A percentile compares a stretch with the other conserved stretches of the same genome.
Conservation (phyloP, 2,329 filamentous ascomycete species). For the Fusarium burgessii region DNA sequence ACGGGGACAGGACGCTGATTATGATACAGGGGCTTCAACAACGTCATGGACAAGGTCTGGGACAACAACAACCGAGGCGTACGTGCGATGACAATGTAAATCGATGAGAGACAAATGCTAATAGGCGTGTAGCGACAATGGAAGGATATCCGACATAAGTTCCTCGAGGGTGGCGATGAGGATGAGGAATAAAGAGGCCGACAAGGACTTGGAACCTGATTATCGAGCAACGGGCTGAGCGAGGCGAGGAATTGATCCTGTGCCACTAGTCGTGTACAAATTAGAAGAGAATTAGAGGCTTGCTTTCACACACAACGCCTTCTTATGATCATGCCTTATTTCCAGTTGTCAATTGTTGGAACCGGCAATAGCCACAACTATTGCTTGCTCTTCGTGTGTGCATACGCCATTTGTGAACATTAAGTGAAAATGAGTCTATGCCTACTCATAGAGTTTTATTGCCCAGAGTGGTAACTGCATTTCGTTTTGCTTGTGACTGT, state of each 20-base stretch:
- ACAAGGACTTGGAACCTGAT: constrained; percentile 16
- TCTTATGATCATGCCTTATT: constrained; percentile 30
- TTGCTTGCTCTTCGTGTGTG: neutral
- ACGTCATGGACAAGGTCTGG: constrained; percentile 86
- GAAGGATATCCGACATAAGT: constrained; percentile 97
- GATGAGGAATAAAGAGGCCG: constrained; percentile 43
- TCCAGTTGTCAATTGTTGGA: neutral
- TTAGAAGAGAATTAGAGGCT: constrained; percentile 48
- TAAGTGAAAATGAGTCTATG: neutral
- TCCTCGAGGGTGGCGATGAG: constrained; percentile 76
- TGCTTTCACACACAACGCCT: constrained; percentile 39
- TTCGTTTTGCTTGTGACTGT: neutral
- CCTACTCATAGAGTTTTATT: neutral
- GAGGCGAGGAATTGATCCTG: constrained; percentile 41
- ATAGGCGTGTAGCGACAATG: constrained; percentile 83
- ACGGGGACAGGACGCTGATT: constrained; percentile 49
- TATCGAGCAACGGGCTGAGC: constrained; percentile 33
- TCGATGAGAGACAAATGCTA: constrained; percentile 39
- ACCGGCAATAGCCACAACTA: neutral
- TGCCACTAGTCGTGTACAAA: constrained; percentile 52
- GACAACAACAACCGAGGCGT: constrained; percentile 92
- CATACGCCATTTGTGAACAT: neutral
- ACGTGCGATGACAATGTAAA: constrained; percentile 58
- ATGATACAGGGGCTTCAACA: constrained; percentile 80
- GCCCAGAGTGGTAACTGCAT: neutral